Conservation (phyloP, 1,284 basidiomycete species). For the Microbotryum lychnidis-dioicae region DNA sequence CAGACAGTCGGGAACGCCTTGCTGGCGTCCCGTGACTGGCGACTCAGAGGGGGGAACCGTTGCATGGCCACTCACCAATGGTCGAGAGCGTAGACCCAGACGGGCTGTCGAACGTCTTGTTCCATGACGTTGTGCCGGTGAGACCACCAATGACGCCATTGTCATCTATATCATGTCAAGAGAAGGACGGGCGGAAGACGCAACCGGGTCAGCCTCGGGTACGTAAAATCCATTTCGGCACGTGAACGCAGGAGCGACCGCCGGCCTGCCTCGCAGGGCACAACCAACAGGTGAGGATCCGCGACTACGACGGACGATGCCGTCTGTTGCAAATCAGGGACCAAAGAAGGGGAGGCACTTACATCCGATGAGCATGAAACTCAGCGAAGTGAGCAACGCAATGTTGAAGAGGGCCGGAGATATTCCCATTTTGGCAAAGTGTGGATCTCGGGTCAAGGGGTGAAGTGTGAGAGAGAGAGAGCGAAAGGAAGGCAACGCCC, state of each 20-base stretch:
- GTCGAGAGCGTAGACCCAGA: slow-evolving; percentile 30
- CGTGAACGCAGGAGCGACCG: too few relatives aligned
- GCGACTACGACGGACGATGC: too few relatives aligned
- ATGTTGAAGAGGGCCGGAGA: slow-evolving; percentile 4
- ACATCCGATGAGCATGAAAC: slow-evolving; percentile 38
- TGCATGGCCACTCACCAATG: slow-evolving; percentile 22
- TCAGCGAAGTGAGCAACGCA: slow-evolving; percentile 34
- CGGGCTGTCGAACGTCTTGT: slow-evolving; percentile 31
- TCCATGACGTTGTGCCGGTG: slow-evolving; percentile 33
- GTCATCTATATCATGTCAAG: slow-evolving; percentile 15
- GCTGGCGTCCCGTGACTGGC: too few relatives aligned
- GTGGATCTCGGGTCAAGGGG: not conserved
- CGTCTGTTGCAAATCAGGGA: not conserved
- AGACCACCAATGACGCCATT: slow-evolving; percentile 34
- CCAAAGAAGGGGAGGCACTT: slow-evolving; percentile 4
- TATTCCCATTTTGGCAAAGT: not conserved
- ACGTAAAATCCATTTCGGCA: too few relatives aligned
- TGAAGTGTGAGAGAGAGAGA: too few relatives aligned
- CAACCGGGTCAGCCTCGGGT: too few relatives aligned
- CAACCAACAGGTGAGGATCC: too few relatives aligned
- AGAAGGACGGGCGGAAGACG: not conserved
- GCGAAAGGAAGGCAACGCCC: too few relatives aligned
- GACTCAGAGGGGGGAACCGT: too few relatives aligned
- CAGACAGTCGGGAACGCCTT: too few relatives aligned
- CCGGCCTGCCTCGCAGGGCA: too few relatives aligned